A percentile compares a stretch with the other conserved stretches of the same genome.
phyloP scores from a whole-genome alignment of 495 filamentous ascomycete species.

The Neurospora sp. region DNA sequence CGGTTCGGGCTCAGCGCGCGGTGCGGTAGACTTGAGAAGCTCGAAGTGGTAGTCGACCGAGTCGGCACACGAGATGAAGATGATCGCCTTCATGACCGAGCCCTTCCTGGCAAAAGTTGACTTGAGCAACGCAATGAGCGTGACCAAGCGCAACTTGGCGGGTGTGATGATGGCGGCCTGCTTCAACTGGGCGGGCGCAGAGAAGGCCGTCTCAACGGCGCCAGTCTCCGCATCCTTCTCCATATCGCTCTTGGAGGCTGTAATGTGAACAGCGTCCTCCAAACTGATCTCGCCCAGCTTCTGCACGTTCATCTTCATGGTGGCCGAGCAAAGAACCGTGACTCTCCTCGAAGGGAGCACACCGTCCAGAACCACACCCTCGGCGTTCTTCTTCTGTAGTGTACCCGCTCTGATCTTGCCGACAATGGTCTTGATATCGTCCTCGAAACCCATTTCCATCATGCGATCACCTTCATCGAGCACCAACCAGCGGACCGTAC shows the following conservation, averaged over 20 bases:
- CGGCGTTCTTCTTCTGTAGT: constrained; percentile 25
- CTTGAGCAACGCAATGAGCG: constrained; percentile 72
- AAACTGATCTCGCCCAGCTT: constrained; percentile 86
- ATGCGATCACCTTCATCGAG: constrained; percentile 92
- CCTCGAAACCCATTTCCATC: constrained; percentile 95
- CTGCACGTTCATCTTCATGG: constrained; percentile 93
- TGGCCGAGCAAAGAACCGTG: constrained; percentile 91
- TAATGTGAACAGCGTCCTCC: constrained; percentile 83
- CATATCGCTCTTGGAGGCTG: constrained; percentile 48
- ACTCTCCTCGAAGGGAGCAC: constrained; percentile 62
- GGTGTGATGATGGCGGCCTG: constrained; percentile 81
- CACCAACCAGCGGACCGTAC: constrained; percentile 84
- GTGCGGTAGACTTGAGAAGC: constrained; percentile 52
- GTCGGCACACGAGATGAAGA: constrained; percentile 95
- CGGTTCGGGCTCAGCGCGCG: constrained; percentile 6
- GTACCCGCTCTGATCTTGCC: constrained; percentile 54
- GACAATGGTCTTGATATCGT: constrained; percentile 72
- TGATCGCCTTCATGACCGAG: constrained; percentile 85
- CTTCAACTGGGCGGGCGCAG: constrained; percentile 86
- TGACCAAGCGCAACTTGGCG: constrained; percentile 80
- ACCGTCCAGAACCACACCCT: constrained; percentile 36
- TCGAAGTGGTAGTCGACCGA: constrained; percentile 95
- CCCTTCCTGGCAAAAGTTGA: constrained; percentile 77
- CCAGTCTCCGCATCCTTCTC: constrained; percentile 31
- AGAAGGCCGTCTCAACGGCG: constrained; percentile 51